phyloP scores from a whole-genome alignment of 2,329 filamentous ascomycete species.

The Alternaria longipes region DNA sequence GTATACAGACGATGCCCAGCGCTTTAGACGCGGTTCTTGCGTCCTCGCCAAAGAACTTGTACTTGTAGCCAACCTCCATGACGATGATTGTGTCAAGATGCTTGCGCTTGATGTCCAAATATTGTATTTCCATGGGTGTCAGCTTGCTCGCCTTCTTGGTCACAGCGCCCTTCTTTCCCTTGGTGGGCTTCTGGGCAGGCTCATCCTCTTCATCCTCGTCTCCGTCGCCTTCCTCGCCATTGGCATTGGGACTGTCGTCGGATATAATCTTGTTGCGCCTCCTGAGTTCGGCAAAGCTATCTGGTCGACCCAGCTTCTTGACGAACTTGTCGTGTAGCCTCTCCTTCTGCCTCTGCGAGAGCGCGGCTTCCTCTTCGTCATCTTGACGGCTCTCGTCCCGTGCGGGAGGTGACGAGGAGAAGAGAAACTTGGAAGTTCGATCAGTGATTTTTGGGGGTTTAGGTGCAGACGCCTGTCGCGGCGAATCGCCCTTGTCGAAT shows the following conservation, averaged over 20 bases:
- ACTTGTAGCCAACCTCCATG: slow-evolving; percentile 97
- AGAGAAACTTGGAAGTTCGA: slow-evolving; percentile 67
- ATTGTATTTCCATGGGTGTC: slow-evolving; percentile 92
- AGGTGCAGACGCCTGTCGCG: slow-evolving; percentile 32
- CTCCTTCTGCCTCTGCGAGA: slow-evolving; percentile 68
- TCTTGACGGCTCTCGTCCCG: slow-evolving; percentile 46
- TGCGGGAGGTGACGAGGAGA: slow-evolving; percentile 60
- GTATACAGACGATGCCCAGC: slow-evolving; percentile 94
- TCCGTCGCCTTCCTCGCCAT: slow-evolving; percentile 63
- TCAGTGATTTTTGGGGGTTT: slow-evolving; percentile 53
- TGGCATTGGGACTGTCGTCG: slow-evolving; percentile 62
- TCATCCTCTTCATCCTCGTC: slow-evolving; percentile 66
- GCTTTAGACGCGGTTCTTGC: slow-evolving; percentile 88
- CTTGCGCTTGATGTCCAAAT: slow-evolving; percentile 91
- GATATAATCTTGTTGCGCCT: slow-evolving; percentile 65
- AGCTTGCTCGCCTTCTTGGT: slow-evolving; percentile 81
- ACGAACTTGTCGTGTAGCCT: slow-evolving; percentile 85
- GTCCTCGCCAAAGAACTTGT: slow-evolving; percentile 96
- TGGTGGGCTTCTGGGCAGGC: slow-evolving; percentile 60
- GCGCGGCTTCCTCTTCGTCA: slow-evolving; percentile 59
- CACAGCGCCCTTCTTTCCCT: slow-evolving; percentile 60
- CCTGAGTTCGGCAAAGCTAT: slow-evolving; percentile 76
- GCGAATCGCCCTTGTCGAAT: slow-evolving; percentile 29
- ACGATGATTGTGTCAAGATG: slow-evolving; percentile 90
- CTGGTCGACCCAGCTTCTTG: slow-evolving; percentile 85